phyloP scores from a whole-genome alignment of 345 rosid genomes.

The Bruguiera sexangula region DNA sequence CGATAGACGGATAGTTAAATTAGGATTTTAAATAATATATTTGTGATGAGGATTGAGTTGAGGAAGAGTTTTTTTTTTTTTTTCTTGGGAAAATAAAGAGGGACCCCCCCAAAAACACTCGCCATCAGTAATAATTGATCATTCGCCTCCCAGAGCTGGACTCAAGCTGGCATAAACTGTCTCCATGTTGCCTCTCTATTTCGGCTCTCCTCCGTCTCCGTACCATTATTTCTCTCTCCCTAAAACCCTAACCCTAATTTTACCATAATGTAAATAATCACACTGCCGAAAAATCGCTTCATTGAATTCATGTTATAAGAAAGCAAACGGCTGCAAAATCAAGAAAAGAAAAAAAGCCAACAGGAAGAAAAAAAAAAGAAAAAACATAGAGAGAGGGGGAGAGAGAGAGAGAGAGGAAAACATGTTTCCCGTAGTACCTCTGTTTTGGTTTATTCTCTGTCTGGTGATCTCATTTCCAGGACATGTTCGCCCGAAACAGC shows the following conservation, averaged over 20 bases:
- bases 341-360: not conserved
- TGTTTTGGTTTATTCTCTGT: conserved; percentile 21
- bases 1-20: too few species aligned
- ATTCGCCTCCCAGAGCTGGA: conserved; percentile 47
- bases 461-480: conserved; percentile 20
- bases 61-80: too few species aligned
- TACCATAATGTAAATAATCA: not conserved
- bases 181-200: conserved; percentile 12
- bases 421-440: conserved; percentile 23
- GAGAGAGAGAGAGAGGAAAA: too few species aligned
- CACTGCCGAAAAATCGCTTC: not conserved
- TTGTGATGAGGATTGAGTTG: too few species aligned
- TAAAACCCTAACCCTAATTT: conserved; percentile 44
- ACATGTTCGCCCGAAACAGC: conserved; percentile 3
- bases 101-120: conserved; percentile 3
- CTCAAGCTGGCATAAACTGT: conserved; percentile 60
- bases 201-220: conserved; percentile 3
- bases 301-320: conserved; percentile 17
- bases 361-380: not conserved
- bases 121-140: conserved; percentile 29
- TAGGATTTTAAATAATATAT: too few species aligned
- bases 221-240: conserved; percentile 2
- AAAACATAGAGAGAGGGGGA: too few species aligned
- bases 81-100: too few species aligned
- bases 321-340: not conserved